A percentile compares a stretch with the other conserved stretches of the same genome.
Evolutionary conservation across 2,329 filamentous ascomycete species (phyloP).

Genomic region (Aspergillus novoparasiticus): DNA sequence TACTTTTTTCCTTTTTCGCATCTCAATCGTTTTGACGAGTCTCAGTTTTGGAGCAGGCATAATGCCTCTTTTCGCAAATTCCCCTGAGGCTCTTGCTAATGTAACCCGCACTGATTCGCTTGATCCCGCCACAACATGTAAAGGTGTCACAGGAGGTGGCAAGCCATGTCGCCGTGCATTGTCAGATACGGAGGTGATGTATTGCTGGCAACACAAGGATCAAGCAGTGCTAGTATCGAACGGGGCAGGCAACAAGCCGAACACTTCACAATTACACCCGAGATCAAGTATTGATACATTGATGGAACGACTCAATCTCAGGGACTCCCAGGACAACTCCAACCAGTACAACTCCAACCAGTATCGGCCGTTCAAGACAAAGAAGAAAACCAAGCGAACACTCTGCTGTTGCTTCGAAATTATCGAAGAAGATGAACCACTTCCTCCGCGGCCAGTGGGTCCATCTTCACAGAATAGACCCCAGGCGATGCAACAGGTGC

Average conservation of each 20-base stretch:
- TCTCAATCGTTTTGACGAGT: not conserved
- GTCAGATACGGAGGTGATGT: slow-evolving; percentile 57
- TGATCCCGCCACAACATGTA: slow-evolving; percentile 80
- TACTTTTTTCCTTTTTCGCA: not conserved
- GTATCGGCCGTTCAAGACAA: slow-evolving; percentile 16
- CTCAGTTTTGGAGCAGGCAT: not conserved
- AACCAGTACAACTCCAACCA: slow-evolving; percentile 15
- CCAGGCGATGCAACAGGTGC: slow-evolving; percentile 15
- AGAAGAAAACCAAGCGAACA: slow-evolving; percentile 27
- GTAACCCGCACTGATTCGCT: slow-evolving; percentile 81
- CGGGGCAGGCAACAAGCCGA: slow-evolving; percentile 33
- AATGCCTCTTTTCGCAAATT: slow-evolving; percentile 71
- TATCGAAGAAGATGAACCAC: slow-evolving; percentile 31
- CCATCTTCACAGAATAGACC: not conserved
- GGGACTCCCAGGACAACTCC: slow-evolving; percentile 32
- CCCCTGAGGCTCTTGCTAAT: slow-evolving; percentile 70
- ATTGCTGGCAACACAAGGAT: slow-evolving; percentile 95
- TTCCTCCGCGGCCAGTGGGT: slow-evolving; percentile 24
- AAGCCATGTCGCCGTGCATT: slow-evolving; percentile 78
- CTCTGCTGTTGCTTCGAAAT: slow-evolving; percentile 40
- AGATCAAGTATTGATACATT: slow-evolving; percentile 85
- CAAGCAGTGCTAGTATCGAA: slow-evolving; percentile 59
- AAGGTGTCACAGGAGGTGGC: slow-evolving; percentile 81
- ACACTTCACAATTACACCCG: slow-evolving; percentile 57
- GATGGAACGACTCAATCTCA: slow-evolving; percentile 72